phyloP scores from a whole-genome alignment of 78 protist genomes.

The Polysphondylium violaceum region DNA sequence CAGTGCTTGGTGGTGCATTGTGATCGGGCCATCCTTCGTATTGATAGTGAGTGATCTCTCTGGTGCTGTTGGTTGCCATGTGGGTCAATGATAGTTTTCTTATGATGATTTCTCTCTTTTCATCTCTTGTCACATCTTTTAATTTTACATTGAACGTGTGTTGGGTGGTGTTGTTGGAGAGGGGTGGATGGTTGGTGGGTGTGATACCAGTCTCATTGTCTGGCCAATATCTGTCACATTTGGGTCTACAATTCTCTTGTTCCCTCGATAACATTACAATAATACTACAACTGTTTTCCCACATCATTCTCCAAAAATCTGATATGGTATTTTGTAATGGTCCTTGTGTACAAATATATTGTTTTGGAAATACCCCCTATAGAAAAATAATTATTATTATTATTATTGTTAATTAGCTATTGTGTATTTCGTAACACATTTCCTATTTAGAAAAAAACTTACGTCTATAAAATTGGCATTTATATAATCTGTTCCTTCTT shows the following conservation, averaged over 20 bases:
- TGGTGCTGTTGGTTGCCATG: background rate
- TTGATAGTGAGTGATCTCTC: constrained; percentile 77
- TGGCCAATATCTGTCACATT: constrained; percentile 87
- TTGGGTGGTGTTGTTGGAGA: background rate
- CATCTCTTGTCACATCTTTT: background rate
- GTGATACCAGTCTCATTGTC: constrained; percentile 30
- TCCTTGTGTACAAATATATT: constrained; percentile 90
- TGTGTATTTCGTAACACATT: background rate
- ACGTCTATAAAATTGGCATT: constrained; percentile 88
- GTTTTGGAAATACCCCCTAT: constrained; percentile 47
- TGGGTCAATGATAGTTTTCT: constrained; percentile 35
- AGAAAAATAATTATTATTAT: background rate
- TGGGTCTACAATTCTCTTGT: constrained; percentile 64
- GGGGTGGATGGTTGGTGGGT: too few species aligned
- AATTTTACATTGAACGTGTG: background rate
- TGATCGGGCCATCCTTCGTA: constrained; percentile 92
- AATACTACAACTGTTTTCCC: constrained; percentile 65
- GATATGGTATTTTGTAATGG: constrained; percentile 82
- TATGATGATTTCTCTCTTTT: constrained; percentile 30
- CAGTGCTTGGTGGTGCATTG: constrained; percentile 81
- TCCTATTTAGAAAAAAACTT: background rate
- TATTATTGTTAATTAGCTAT: background rate
- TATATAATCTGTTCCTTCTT: constrained; percentile 86
- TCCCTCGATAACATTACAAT: constrained; percentile 87
- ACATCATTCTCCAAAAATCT: constrained; percentile 94